Percentiles rank a stretch among this genome's conserved stretches.
Conservation (phyloP, 2,329 filamentous ascomycete species). For the Amylocarpus encephaloides region DNA sequence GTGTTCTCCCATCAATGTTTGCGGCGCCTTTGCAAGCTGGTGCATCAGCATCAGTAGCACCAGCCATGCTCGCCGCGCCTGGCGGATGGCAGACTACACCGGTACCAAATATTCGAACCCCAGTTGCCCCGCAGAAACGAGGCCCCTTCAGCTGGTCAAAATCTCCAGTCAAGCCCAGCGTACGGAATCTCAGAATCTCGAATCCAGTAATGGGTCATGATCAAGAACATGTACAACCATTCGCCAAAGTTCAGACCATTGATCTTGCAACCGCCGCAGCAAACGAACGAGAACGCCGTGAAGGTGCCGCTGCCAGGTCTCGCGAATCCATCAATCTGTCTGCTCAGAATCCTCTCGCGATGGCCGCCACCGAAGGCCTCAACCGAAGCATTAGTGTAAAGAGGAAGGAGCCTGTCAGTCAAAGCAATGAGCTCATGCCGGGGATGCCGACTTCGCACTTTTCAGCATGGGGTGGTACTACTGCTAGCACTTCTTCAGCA, state of each 20-base stretch:
- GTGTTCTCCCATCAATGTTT: constrained; percentile 22
- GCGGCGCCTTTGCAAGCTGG: constrained; percentile 10
- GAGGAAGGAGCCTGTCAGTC: constrained; percentile 17
- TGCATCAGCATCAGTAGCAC: constrained; percentile 12
- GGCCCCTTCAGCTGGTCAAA: constrained; percentile 24
- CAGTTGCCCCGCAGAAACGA: constrained; percentile 20
- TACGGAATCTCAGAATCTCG: constrained; percentile 29
- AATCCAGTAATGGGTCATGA: constrained; percentile 21
- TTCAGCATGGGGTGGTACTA: constrained; percentile 11
- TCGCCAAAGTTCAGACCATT: constrained; percentile 29
- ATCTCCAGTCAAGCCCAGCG: constrained; percentile 16
- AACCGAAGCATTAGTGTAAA: constrained; percentile 19
- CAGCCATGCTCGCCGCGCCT: constrained; percentile 14
- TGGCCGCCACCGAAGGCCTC: constrained; percentile 18
- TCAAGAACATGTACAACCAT: constrained; percentile 15
- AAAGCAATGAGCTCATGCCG: constrained; percentile 11
- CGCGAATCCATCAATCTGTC: constrained; percentile 21
- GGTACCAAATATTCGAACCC: constrained; percentile 1
- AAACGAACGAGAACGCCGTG: constrained; percentile 28
- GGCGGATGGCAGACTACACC: constrained; percentile 1
- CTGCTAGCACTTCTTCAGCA: constrained; percentile 28
- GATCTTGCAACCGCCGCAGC: constrained; percentile 28
- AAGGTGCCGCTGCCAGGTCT: constrained; percentile 20
- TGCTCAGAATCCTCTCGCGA: constrained; percentile 19
- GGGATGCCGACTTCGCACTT: constrained; percentile 15